These are phyloP conservation scores for Alnus glutinosa DNA, from an alignment of 306 rosid genomes.

Conservation along the genomic window DNA sequence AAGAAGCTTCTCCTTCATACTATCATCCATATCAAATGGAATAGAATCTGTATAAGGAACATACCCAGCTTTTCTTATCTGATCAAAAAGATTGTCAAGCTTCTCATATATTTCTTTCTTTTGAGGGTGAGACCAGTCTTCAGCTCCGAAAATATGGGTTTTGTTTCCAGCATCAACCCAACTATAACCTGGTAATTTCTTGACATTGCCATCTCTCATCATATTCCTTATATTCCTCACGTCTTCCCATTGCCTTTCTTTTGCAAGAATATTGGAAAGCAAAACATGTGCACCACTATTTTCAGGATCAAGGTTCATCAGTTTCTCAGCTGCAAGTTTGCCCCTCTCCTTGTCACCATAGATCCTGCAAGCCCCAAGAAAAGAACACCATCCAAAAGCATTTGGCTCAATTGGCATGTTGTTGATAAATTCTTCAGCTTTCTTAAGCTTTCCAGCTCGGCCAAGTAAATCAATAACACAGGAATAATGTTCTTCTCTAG, in stretches of 20 bases:
- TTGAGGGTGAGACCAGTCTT: slow-evolving; percentile 56
- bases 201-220: slow-evolving; percentile 44
- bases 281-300: slow-evolving; percentile 51
- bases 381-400: slow-evolving; percentile 66
- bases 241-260: slow-evolving; percentile 53
- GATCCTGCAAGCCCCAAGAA: slow-evolving; percentile 53
- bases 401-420: slow-evolving; percentile 57
- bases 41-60: slow-evolving; percentile 42
- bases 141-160: slow-evolving; percentile 51
- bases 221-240: slow-evolving; percentile 49
- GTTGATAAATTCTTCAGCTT: slow-evolving; percentile 50
- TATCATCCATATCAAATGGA: slow-evolving; percentile 43
- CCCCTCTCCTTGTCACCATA: slow-evolving; percentile 55
- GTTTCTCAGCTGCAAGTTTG: slow-evolving; percentile 48
- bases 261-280: slow-evolving; percentile 56
- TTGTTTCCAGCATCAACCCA: slow-evolving; percentile 58
- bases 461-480: slow-evolving; percentile 56
- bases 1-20: slow-evolving; percentile 45
- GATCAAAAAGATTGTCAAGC: slow-evolving; percentile 42
- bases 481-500: slow-evolving; percentile 51
- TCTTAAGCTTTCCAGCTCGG: slow-evolving; percentile 53
- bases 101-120: slow-evolving; percentile 49
- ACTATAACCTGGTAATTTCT: slow-evolving; percentile 58
- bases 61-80: slow-evolving; percentile 52
- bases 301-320: slow-evolving; percentile 56